Evolutionary conservation across 139 green algal genomes (phyloP).

Genomic region (Chlorella sorokiniana): DNA sequence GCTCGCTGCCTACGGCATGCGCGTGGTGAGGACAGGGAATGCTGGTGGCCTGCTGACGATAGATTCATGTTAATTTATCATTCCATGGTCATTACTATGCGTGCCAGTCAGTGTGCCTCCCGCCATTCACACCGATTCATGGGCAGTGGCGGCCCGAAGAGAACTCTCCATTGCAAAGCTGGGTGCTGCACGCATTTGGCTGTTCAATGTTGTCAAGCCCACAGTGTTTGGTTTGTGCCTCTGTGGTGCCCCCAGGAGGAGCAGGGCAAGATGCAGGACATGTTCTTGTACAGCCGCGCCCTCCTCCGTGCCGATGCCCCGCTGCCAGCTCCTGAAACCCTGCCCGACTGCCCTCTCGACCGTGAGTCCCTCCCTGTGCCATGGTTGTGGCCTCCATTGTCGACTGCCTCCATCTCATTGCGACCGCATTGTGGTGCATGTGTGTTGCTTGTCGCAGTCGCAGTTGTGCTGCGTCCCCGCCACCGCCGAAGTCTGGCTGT

Average conservation of each 20-base stretch:
- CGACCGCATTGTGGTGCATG: neutral
- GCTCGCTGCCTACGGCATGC: conserved; percentile 75
- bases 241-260: neutral
- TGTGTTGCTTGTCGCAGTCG: neutral
- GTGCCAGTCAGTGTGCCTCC: too few species aligned
- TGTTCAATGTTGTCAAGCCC: too few species aligned
- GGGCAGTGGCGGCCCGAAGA: too few species aligned
- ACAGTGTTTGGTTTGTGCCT: neutral
- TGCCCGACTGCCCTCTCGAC: conserved; percentile 38
- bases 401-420: neutral
- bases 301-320: conserved; percentile 55
- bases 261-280: conserved; percentile 51
- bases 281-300: conserved; percentile 81
- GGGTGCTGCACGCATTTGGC: neutral
- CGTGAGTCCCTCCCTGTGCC: neutral
- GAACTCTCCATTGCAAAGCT: too few species aligned
- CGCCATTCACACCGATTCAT: too few species aligned
- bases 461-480: neutral
- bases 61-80: too few species aligned
- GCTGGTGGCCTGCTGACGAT: too few species aligned
- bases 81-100: too few species aligned
- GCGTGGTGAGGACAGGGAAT: conserved; percentile 68
- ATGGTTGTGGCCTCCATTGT: neutral
- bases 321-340: conserved; percentile 49
- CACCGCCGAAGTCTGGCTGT: neutral